Conservation (phyloP, 805 yeast species). For the Wickerhamiella bombiphila region DNA sequence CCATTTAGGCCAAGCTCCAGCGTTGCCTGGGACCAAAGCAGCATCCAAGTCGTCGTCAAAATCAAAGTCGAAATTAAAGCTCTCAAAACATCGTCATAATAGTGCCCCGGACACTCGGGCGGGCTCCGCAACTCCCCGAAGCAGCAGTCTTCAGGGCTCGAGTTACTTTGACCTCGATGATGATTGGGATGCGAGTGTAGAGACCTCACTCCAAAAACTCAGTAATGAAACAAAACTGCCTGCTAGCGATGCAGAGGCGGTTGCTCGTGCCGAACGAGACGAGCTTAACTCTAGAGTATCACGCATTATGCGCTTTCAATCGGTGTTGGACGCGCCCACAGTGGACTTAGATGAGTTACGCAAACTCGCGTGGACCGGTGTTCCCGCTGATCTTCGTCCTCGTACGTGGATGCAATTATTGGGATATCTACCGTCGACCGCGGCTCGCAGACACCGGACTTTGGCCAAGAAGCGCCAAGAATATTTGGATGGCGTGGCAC, state of each 20-base stretch:
- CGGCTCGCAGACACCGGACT: constrained; percentile 55
- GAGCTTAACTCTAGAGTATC: constrained; percentile 45
- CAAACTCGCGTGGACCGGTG: constrained; percentile 85
- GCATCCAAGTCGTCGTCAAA: constrained; percentile 4
- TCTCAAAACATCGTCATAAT: no score
- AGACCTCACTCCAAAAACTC: constrained; percentile 19
- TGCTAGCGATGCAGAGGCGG: constrained; percentile 18
- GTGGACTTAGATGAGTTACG: constrained; percentile 59
- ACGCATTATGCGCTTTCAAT: constrained; percentile 52
- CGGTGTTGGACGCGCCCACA: constrained; percentile 36
- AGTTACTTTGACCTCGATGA: constrained; percentile 62
- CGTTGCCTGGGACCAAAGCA: constrained; percentile 1
- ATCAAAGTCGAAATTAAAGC: constrained; percentile 4
- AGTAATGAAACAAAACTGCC: constrained; percentile 11
- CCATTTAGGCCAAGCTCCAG: constrained; percentile 29
- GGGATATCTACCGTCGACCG: constrained; percentile 82
- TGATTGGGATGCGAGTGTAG: constrained; percentile 81
- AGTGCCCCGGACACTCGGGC: constrained; percentile 9
- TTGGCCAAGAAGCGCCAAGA: constrained; percentile 72
- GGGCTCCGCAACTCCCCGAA: not conserved
- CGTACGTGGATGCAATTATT: constrained; percentile 77
- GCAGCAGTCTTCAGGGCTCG: no score
- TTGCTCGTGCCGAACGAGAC: constrained; percentile 33
- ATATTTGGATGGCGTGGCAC: constrained; percentile 58
- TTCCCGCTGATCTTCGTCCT: constrained; percentile 69